Evolutionary conservation across 2,329 filamentous ascomycete species (phyloP).

Genomic region (Fusarium secorum): DNA sequence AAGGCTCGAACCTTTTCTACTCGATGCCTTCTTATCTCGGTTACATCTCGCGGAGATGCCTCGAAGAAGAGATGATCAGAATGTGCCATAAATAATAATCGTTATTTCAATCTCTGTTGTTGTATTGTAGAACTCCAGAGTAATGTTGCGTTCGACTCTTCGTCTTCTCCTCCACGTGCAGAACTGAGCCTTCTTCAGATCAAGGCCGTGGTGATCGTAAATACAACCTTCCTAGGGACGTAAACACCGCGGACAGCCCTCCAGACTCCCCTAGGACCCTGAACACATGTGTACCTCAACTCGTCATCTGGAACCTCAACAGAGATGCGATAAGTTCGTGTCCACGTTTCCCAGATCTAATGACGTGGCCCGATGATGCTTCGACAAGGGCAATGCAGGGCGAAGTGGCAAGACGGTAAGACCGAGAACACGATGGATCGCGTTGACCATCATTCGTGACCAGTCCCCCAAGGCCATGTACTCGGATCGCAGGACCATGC

Average conservation of each 20-base stretch:
- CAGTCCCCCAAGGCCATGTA: background rate
- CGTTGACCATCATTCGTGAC: background rate
- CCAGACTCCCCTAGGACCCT: background rate
- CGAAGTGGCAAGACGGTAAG: background rate
- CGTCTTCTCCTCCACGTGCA: background rate
- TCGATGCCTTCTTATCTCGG: background rate
- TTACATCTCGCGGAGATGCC: constrained; percentile 10
- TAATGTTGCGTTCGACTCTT: background rate
- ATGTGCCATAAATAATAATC: background rate
- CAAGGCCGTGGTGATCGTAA: background rate
- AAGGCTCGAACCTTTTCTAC: constrained; percentile 21
- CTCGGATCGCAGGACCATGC: background rate
- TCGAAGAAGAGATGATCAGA: background rate
- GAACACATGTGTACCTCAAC: background rate
- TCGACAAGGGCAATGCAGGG: background rate
- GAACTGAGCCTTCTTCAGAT: background rate
- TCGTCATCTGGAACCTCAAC: constrained; percentile 11
- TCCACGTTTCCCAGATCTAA: background rate
- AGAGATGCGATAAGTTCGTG: constrained; percentile 25
- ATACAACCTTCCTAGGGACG: background rate
- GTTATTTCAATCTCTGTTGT: background rate
- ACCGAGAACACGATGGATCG: background rate
- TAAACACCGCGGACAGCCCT: background rate
- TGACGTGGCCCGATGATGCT: constrained; percentile 1
- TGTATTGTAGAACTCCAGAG: background rate